These are phyloP conservation scores for Linnemannia hyalina DNA, from an alignment of 192 early-diverging fungal genomes.

Conservation along the genomic window DNA sequence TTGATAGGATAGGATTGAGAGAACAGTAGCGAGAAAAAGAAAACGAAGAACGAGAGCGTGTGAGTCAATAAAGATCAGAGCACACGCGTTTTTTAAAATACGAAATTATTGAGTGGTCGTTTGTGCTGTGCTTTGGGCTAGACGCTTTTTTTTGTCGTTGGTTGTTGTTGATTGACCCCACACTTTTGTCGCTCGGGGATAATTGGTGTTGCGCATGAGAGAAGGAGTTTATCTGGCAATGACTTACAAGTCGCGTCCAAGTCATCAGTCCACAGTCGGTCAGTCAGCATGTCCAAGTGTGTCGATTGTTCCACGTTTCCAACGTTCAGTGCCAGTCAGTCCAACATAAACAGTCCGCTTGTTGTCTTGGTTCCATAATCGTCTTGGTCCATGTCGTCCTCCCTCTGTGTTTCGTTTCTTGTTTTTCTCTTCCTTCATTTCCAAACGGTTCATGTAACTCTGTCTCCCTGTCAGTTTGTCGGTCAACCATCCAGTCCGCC, in stretches of 20 bases:
- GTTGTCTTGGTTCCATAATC: background rate
- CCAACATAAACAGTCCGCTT: background rate
- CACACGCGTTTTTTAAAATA: background rate
- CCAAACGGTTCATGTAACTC: background rate
- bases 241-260: constrained; percentile 4
- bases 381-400: background rate
- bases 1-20: background rate
- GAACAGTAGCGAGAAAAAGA: background rate
- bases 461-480: background rate
- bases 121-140: background rate
- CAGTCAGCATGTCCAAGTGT: background rate
- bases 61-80: background rate
- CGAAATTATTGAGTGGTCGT: no score
- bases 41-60: background rate
- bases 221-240: background rate
- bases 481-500: no score
- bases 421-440: background rate
- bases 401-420: background rate
- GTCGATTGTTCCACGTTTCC: background rate
- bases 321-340: background rate
- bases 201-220: background rate
- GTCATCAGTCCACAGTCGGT: background rate
- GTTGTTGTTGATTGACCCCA: background rate
- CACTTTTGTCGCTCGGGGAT: background rate
- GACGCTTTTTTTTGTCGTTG: background rate